phyloP scores from a whole-genome alignment of 495 filamentous ascomycete species.

The Mytilinidion resinicola region DNA sequence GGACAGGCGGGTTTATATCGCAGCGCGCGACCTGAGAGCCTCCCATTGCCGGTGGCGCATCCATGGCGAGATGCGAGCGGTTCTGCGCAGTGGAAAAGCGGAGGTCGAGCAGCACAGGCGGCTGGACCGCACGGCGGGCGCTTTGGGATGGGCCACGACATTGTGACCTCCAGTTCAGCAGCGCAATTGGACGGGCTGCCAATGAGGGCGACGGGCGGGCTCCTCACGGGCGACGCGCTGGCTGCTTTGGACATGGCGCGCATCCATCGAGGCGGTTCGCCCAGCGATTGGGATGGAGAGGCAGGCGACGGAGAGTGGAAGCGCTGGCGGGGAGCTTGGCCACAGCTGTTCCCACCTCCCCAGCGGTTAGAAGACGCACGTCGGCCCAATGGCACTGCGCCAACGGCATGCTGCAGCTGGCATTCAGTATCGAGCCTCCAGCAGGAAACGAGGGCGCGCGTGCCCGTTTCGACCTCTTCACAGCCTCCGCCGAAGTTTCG shows the following conservation, averaged over 20 bases:
- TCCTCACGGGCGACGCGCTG: slow-evolving; percentile 5
- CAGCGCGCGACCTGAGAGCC: too few relatives aligned
- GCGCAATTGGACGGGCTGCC: slow-evolving; percentile 12
- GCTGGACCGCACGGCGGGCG: neutral
- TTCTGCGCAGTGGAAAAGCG: slow-evolving; percentile 21
- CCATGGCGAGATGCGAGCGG: slow-evolving; percentile 12
- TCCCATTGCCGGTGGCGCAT: slow-evolving; percentile 9
- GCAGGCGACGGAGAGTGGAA: slow-evolving; percentile 12
- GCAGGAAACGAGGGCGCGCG: neutral
- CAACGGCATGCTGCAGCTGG: neutral
- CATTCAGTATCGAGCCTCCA: neutral
- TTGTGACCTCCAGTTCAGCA: slow-evolving; percentile 4
- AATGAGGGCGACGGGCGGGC: too few relatives aligned
- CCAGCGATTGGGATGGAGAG: neutral
- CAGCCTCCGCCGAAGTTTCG: neutral
- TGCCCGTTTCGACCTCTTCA: neutral
- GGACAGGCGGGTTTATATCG: slow-evolving; percentile 18
- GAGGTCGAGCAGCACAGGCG: neutral
- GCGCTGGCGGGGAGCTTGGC: slow-evolving; percentile 7
- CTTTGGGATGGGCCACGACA: slow-evolving; percentile 19
- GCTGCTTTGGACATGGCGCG: slow-evolving; percentile 17
- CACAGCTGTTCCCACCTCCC: slow-evolving; percentile 20
- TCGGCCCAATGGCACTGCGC: slow-evolving; percentile 14
- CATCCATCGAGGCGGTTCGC: slow-evolving; percentile 6
- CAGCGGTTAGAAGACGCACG: slow-evolving; percentile 2